A percentile compares a stretch with the other conserved stretches of the same genome.
phyloP scores from a whole-genome alignment of 2,329 filamentous ascomycete genomes.

The Helminthosporium solani region DNA sequence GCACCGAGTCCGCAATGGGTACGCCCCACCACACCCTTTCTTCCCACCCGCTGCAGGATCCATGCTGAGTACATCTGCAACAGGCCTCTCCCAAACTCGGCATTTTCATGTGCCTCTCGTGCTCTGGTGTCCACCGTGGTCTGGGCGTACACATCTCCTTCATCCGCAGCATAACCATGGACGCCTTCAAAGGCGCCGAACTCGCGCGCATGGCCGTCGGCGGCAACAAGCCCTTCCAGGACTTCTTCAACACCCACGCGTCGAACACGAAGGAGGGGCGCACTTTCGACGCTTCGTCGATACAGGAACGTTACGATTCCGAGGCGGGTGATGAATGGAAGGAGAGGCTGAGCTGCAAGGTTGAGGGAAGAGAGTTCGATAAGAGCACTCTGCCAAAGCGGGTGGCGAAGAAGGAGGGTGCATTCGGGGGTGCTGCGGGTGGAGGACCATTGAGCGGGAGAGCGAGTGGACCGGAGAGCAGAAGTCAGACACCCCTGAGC shows the following conservation, averaged over 20 bases:
- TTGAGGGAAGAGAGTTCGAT: conserved; percentile 84
- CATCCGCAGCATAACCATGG: conserved; percentile 96
- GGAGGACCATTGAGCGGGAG: conserved; percentile 36
- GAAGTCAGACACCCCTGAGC: conserved; percentile 42
- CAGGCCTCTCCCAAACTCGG: conserved; percentile 89
- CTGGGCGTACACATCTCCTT: conserved; percentile 98
- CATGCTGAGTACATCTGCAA: conserved; percentile 17
- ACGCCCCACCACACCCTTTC: conserved; percentile 14
- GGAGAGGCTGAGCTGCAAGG: conserved; percentile 80
- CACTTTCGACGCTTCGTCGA: conserved; percentile 81
- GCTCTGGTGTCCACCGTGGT: conserved; percentile 90
- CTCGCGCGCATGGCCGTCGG: conserved; percentile 92
- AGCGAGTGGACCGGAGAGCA: conserved; percentile 38
- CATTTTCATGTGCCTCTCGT: conserved; percentile 97
- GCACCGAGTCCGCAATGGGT: conserved; percentile 98
- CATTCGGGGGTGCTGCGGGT: conserved; percentile 22
- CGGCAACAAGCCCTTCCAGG: conserved; percentile 83
- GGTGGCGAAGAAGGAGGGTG: conserved; percentile 36
- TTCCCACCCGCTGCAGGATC: conserved; percentile 4
- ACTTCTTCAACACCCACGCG: conserved; percentile 71
- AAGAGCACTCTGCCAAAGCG: conserved; percentile 62
- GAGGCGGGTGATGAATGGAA: conserved; percentile 95
- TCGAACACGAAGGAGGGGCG: conserved; percentile 48
- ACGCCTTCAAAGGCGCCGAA: conserved; percentile 91
- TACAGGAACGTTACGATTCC: conserved; percentile 85